phyloP scores from a whole-genome alignment of 2,329 filamentous ascomycete species.

The Xylaria arbuscula region DNA sequence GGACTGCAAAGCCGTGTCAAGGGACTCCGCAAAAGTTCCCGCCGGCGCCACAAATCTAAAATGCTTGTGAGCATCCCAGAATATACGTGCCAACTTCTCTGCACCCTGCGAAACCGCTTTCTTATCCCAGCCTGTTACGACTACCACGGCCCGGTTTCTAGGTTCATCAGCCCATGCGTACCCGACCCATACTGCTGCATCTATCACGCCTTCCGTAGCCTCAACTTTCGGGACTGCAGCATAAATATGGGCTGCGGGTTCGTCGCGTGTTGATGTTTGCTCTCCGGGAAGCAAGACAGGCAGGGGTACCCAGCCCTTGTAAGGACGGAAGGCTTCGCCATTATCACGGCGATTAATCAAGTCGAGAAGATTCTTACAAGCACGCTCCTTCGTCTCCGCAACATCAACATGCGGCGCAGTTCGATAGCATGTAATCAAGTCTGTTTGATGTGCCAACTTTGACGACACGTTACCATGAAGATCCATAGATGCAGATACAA shows the following conservation, averaged over 20 bases:
- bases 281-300: conserved; percentile 65
- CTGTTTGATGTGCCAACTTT: conserved; percentile 60
- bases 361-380: conserved; percentile 61
- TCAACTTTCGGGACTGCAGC: conserved; percentile 59
- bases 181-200: conserved; percentile 66
- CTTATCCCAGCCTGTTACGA: conserved; percentile 63
- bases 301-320: conserved; percentile 65
- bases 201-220: conserved; percentile 55
- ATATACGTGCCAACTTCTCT: conserved; percentile 57
- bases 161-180: conserved; percentile 68
- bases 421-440: conserved; percentile 65
- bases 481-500: conserved; percentile 67
- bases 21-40: conserved; percentile 58
- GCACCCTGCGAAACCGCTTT: conserved; percentile 54
- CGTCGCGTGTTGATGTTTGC: conserved; percentile 64
- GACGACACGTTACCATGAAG: conserved; percentile 66
- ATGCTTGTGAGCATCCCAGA: conserved; percentile 60
- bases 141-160: conserved; percentile 61
- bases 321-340: conserved; percentile 50
- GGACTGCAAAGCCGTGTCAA: conserved; percentile 58
- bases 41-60: conserved; percentile 66
- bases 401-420: conserved; percentile 64
- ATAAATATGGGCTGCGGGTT: conserved; percentile 64
- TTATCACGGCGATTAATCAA: conserved; percentile 49
- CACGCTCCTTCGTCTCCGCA: conserved; percentile 61